Evolutionary conservation across 208 protist genomes (phyloP), one percentile per base, ranked within the genome.

Genomic region (Trypanosoma congolense): DNA sequence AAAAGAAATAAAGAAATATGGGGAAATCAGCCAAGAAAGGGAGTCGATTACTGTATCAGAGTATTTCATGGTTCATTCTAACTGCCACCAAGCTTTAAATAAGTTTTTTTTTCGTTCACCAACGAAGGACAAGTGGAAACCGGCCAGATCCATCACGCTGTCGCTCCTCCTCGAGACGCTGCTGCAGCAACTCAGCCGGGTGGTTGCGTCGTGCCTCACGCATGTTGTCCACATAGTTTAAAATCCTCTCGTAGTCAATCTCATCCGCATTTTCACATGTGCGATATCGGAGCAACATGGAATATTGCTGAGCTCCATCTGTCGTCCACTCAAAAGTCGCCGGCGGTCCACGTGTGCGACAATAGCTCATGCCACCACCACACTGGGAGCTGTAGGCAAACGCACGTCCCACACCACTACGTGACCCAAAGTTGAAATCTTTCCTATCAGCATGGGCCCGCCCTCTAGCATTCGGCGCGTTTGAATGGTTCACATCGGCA

Each of bases 71-170:
- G n/a, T n/a, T n/a, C n/a, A n/a, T n/a, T n/a, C n/a, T n/a, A n/a
- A n/a, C n/a, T n/a, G n/a, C n/a, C n/a, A n/a, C n/a, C n/a, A n/a
- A n/a, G n/a, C n/a, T n/a, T n/a, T n/a, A n/a, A n/a, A 12, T 38
- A 12, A 38, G 9, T 38, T 12, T 12, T 16, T 6, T 38, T 16
- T 12, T 16, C 12, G 6, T 24, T 46, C 42, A 46, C 58, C 58
- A 64, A n/a, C 58, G 49, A 33, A 64, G 58, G 28, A 51, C 26
- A 57, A 64, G 53, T 24, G 50, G 49, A 5, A 42, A 41, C n/a
- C 26, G 26, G 24, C 21, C 28, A 43, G 38, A 24, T 16, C 24
- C 9, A 9, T 6, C 12, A n/a, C 5, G 21, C n/a, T 46, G 42
- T 1, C 56, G 46, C 31, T 25, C 5, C 29, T 64, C 48, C 31